Percentiles rank a stretch among this genome's conserved stretches.
Evolutionary conservation across 768 basidiomycete genomes (phyloP).

Genomic region (Termitomyces heimii): DNA sequence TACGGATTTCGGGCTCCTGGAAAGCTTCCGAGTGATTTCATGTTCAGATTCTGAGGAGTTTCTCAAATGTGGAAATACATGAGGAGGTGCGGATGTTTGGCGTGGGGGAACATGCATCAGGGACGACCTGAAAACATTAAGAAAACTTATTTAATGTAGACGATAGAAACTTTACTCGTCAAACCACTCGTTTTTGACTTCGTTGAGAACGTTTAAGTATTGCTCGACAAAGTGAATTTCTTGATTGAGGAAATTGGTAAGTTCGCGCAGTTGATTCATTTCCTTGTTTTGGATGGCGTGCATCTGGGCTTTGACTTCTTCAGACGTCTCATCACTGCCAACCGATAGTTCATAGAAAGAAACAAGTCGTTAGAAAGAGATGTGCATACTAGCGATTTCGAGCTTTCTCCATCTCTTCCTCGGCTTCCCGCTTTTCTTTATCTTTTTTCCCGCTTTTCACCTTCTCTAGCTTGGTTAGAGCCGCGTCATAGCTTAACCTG

Average conservation of each 20-base stretch:
- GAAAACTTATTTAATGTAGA: background rate
- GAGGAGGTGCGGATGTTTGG: conserved; percentile 10
- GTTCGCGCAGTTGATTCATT: conserved; percentile 59
- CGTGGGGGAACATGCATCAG: conserved; percentile 7
- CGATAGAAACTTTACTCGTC: conserved; percentile 36
- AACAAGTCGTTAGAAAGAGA: background rate
- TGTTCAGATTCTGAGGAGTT: conserved; percentile 26
- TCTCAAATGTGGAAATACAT: conserved; percentile 12
- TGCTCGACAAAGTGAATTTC: conserved; percentile 71
- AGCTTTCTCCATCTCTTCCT: conserved; percentile 73
- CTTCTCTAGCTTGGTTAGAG: conserved; percentile 63
- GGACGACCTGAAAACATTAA: conserved; percentile 2
- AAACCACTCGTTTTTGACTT: conserved; percentile 64
- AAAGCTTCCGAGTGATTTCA: conserved; percentile 23
- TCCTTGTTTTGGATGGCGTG: conserved; percentile 78
- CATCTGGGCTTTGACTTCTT: conserved; percentile 81
- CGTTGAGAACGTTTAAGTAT: conserved; percentile 67
- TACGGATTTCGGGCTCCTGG: conserved; percentile 35
- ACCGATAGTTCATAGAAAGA: background rate
- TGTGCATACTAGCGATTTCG: conserved; percentile 65
- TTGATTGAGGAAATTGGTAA: conserved; percentile 65
- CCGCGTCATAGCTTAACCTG: conserved; percentile 77
- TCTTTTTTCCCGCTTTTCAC: conserved; percentile 71
- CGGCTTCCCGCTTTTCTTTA: conserved; percentile 71
- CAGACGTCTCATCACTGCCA: conserved; percentile 75